These are phyloP conservation scores for Multifurca ochricompacta DNA, from an alignment of 768 basidiomycete genomes.

Conservation along the genomic window DNA sequence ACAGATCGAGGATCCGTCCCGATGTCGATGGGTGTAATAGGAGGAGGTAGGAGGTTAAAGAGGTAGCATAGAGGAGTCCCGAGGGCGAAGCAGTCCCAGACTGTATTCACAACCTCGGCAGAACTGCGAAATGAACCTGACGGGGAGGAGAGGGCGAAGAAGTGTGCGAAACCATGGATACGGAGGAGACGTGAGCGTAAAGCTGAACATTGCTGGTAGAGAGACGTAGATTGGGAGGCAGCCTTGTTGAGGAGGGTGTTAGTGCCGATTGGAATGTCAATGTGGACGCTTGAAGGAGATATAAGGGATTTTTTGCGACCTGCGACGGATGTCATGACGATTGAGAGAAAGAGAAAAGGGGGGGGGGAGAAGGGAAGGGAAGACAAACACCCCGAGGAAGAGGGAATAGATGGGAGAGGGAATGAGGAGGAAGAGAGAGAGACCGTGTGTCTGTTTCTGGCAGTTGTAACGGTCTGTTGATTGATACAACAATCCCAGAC, in stretches of 20 bases:
- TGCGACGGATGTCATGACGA: conserved; percentile 36
- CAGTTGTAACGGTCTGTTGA: conserved; percentile 12
- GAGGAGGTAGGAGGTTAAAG: conserved; percentile 77
- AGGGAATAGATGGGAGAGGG: neutral
- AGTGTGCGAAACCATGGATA: conserved; percentile 63
- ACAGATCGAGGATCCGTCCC: conserved; percentile 58
- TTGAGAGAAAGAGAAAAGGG: conserved; percentile 13
- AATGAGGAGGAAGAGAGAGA: conserved; percentile 19
- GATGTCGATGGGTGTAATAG: conserved; percentile 38
- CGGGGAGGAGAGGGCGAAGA: conserved; percentile 54
- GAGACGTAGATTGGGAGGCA: conserved; percentile 78
- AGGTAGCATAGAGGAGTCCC: conserved; percentile 94
- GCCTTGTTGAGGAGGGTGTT: conserved; percentile 89
- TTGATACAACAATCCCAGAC: conserved; percentile 4
- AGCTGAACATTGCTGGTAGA: conserved; percentile 86
- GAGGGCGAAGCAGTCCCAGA: conserved; percentile 90
- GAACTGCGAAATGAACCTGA: conserved; percentile 59
- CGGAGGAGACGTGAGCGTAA: conserved; percentile 71
- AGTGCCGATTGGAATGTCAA: conserved; percentile 67
- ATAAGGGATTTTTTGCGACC: conserved; percentile 70
- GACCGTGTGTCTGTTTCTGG: conserved; percentile 7
- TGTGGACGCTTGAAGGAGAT: conserved; percentile 53
- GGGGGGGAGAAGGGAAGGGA: conserved; percentile 2
- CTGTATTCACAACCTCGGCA: conserved; percentile 87
- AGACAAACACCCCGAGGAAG: neutral